phyloP scores from a whole-genome alignment of 345 rosid genomes.

The Eucalyptus erythrocorys region DNA sequence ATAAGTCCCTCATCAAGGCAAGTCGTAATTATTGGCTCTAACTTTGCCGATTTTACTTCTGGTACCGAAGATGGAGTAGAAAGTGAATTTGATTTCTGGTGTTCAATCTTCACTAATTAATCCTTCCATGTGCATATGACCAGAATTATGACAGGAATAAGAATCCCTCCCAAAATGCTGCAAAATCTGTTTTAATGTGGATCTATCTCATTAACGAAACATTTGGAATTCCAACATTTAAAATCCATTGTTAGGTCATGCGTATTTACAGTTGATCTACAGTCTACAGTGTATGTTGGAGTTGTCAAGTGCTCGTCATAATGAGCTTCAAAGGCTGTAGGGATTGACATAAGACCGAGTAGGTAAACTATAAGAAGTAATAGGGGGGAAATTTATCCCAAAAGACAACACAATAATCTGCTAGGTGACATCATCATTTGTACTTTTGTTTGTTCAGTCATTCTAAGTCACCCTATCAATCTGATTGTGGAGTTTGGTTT shows the following conservation, averaged over 20 bases:
- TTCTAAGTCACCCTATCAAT: neutral
- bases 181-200: neutral
- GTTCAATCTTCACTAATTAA: neutral
- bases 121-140: neutral
- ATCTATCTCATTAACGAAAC: neutral
- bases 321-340: neutral
- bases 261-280: neutral
- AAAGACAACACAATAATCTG: neutral
- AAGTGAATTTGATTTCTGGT: neutral
- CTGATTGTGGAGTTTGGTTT: too few relatives aligned
- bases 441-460: too few relatives aligned
- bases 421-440: neutral
- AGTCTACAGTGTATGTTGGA: neutral
- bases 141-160: neutral
- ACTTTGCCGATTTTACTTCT: neutral
- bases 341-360: neutral
- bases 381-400: neutral
- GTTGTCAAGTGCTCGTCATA: neutral
- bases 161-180: neutral
- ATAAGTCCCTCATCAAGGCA: slow-evolving; percentile 79
- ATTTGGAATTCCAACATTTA: neutral
- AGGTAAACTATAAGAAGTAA: neutral
- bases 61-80: neutral
- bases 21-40: neutral
- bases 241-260: neutral